Base-by-base conservation (phyloP, 2,329 filamentous ascomycete species). In the Capronia epimyces region DNA sequence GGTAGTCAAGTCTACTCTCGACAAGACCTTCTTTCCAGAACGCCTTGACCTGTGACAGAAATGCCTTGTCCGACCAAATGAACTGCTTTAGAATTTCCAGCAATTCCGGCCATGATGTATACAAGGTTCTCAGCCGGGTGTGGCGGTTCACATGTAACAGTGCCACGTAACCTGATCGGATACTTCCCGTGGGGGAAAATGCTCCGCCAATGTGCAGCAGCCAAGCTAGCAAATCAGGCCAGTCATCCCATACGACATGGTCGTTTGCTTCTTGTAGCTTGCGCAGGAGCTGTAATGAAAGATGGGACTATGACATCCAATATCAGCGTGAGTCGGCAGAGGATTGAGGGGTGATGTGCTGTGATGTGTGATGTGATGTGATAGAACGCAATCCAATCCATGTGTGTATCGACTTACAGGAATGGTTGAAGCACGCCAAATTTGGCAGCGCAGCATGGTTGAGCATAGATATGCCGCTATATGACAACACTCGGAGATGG, bases 391-490 rank as follows among this genome's bases (percentile, higher is more conserved):
- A 31, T 31, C 7, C 27, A 31, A 31, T 3, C 15, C 18, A 3
- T n/a, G n/a, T n/a, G n/a, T n/a, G n/a, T n/a, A n/a, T 43, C 24
- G 24, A 64, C 70, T 52, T 58, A 74, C 71, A 0, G 71, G 71
- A 50, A 74, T 67, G 0, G 66, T 59, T 9, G 62, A 66, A 22
- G 62, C 59, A 13, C 65, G 60, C 71, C 71, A 74, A 3, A 70
- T 21, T 27, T 63, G 72, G 53, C 71, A 74, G 36, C 71, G 63
- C 0, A 74, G 43, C 65, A 68, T 71, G 5, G 51, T 59, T 2
- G 71, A 69, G 46, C 66, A 70, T n/a, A 74, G 25, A 59, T 72
- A 74, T 7, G 68, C 67, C 1, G 67, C 71, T 1, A 73, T 60
- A 39, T 64, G 58, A n/a, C 67, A 71, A 48, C 66, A 71, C 1